phyloP scores from a whole-genome alignment of 768 basidiomycete species.

The Lepiota venenata region DNA sequence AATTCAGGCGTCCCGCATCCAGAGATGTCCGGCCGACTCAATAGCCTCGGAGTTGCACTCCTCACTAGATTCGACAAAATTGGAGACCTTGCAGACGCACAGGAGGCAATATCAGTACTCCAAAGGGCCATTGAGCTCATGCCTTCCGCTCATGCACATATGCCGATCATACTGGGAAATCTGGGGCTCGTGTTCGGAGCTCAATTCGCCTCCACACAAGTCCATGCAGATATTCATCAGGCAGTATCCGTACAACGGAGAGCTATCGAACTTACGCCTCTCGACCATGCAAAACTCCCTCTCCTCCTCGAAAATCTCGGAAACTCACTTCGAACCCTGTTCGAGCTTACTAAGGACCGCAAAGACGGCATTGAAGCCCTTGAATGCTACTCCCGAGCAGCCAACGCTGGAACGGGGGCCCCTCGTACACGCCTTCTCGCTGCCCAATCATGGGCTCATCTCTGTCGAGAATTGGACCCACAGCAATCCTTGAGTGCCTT shows the following conservation, averaged over 20 bases:
- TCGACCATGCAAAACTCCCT: conserved; percentile 15
- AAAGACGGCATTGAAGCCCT: not conserved
- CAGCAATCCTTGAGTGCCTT: not conserved
- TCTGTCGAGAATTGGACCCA: not conserved
- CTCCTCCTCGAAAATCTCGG: conserved; percentile 18
- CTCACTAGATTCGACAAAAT: conserved; percentile 11
- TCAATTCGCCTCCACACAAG: conserved; percentile 1
- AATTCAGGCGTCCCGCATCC: too few species aligned
- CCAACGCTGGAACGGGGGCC: not conserved
- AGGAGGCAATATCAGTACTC: not conserved
- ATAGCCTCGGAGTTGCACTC: conserved; percentile 10
- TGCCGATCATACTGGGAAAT: conserved; percentile 6
- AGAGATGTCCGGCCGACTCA: not conserved
- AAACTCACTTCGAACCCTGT: conserved; percentile 8
- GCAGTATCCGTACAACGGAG: conserved; percentile 13
- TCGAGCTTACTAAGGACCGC: conserved; percentile 1
- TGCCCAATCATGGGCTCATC: not conserved
- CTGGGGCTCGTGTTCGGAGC: conserved; percentile 17
- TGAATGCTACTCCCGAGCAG: not conserved
- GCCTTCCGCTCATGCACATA: conserved; percentile 3
- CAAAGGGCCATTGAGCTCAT: conserved; percentile 8
- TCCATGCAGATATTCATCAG: conserved; percentile 22
- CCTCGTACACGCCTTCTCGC: not conserved
- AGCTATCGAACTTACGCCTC: conserved; percentile 15
- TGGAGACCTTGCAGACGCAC: not conserved